Evolutionary conservation across 306 rosid species (phyloP), one percentile per base, ranked within the genome.

Genomic region (Morella rubra): DNA sequence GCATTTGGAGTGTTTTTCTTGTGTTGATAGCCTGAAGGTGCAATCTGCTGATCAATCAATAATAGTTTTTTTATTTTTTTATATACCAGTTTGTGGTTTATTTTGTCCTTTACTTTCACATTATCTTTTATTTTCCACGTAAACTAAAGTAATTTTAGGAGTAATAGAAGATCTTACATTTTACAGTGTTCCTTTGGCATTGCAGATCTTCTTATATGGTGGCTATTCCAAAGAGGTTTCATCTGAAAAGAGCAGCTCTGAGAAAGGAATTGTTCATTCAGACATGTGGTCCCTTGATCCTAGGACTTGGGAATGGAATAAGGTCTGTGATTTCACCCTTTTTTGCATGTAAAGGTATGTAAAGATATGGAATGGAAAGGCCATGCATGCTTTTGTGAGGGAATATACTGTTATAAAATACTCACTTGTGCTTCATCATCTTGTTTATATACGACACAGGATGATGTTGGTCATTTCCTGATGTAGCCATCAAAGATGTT

Each of bases 271-370:
- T 83, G 97, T 92, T 80, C 96, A 95, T 87, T 84, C 97, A 44
- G 97, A 92, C 81, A 76, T 92, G 88, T 95, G 96, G 97, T 90
- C 93, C 84, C 97, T 95, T 82, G 99, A 95, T 82, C 99, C 99
- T 61, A 92, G 87, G 86, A 92, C 97, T 55, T 95, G 97, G 99
- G 97, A 95, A 88, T 95, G 99, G 99, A 95, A 84, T 78, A 92
- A 95, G 99, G 99, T 95, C 77, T 52, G 24, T 44, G 53, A 62
- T 74, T 8, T 7, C 56, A 45, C 32, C 13, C 71, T 12, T 68
- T 64, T 49, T 55, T 69, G 58, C 37, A 5, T 44, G 58, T 18
- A 49, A 68, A 19, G 8, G 41, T 8, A 8, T 65, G 50, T 45
- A n/a, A n/a, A n/a, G n/a, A n/a, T n/a, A n/a, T n/a, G 19, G 11